phyloP scores from a whole-genome alignment of 768 basidiomycete species.

The Rhizopogon salebrosus region DNA sequence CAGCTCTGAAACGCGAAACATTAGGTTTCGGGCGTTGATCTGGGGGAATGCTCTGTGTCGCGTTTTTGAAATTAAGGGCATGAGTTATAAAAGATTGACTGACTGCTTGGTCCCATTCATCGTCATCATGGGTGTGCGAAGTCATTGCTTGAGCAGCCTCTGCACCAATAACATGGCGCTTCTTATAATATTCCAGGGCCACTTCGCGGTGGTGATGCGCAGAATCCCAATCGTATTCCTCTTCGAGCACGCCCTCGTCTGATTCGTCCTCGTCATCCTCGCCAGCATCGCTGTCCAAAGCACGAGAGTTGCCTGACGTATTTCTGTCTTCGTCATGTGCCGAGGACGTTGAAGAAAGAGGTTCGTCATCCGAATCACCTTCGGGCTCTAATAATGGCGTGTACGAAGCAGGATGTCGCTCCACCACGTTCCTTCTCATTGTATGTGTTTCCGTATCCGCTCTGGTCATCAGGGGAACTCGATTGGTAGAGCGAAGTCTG shows the following conservation, averaged over 20 bases:
- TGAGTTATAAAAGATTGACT: conserved; percentile 11
- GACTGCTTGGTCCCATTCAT: conserved; percentile 43
- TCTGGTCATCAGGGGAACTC: conserved; percentile 29
- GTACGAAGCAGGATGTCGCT: conserved; percentile 42
- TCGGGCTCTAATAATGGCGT: conserved; percentile 8
- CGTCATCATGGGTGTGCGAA: conserved; percentile 37
- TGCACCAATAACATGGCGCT: conserved; percentile 50
- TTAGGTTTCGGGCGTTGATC: conserved; percentile 43
- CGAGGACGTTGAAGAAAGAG: conserved; percentile 31
- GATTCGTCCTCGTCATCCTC: conserved; percentile 24
- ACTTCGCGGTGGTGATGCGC: conserved; percentile 72
- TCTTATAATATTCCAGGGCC: conserved; percentile 63
- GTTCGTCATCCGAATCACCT: conserved; percentile 70
- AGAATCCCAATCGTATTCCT: conserved; percentile 54
- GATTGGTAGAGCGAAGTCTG: conserved; percentile 36
- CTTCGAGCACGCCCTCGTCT: conserved; percentile 38
- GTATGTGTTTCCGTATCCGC: conserved; percentile 34
- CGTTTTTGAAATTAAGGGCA: neutral
- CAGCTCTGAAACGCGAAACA: conserved; percentile 64
- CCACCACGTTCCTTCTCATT: conserved; percentile 68
- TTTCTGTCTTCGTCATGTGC: conserved; percentile 17
- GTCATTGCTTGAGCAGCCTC: conserved; percentile 48
- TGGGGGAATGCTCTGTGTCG: conserved; percentile 34
- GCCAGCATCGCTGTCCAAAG: conserved; percentile 18
- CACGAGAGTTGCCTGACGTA: conserved; percentile 9